A percentile compares a stretch with the other conserved stretches of the same genome.
Conservation (phyloP, 805 yeast genomes). For the Yarrowia yakushimensis region DNA sequence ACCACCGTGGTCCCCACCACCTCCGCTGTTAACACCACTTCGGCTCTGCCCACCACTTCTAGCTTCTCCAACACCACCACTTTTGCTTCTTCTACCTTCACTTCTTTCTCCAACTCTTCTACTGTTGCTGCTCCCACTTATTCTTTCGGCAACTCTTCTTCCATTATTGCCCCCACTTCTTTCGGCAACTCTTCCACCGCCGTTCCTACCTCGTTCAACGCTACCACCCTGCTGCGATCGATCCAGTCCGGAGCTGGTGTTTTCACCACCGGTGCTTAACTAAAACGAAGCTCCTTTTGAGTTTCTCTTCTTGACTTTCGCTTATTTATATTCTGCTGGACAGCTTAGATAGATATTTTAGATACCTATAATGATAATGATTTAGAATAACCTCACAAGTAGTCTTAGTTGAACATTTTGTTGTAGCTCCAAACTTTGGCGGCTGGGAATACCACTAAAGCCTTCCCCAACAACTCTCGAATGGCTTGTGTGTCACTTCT, state of each 20-base stretch:
- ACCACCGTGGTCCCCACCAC: neutral
- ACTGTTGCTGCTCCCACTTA: neutral
- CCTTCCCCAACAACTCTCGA: too few relatives aligned
- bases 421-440: too few relatives aligned
- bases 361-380: slow-evolving; percentile 15
- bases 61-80: neutral
- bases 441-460: too few relatives aligned
- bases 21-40: neutral
- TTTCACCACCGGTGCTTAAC: slow-evolving; percentile 19
- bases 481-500: too few relatives aligned
- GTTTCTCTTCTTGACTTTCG: slow-evolving; percentile 13
- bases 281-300: neutral
- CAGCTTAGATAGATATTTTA: neutral
- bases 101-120: neutral
- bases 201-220: slow-evolving; percentile 9
- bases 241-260: slow-evolving; percentile 7
- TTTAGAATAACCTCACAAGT: neutral
- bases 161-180: neutral
- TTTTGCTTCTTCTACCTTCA: neutral
- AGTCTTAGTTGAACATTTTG: neutral
- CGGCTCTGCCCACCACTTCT: neutral
- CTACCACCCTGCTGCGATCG: slow-evolving; percentile 15
- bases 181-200: slow-evolving; percentile 14
- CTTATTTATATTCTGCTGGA: slow-evolving; percentile 19
- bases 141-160: neutral